A percentile compares a stretch with the other conserved stretches of the same genome.
phyloP scores from a whole-genome alignment of 2,329 filamentous ascomycete genomes.

The Sclerotinia subarctica region DNA sequence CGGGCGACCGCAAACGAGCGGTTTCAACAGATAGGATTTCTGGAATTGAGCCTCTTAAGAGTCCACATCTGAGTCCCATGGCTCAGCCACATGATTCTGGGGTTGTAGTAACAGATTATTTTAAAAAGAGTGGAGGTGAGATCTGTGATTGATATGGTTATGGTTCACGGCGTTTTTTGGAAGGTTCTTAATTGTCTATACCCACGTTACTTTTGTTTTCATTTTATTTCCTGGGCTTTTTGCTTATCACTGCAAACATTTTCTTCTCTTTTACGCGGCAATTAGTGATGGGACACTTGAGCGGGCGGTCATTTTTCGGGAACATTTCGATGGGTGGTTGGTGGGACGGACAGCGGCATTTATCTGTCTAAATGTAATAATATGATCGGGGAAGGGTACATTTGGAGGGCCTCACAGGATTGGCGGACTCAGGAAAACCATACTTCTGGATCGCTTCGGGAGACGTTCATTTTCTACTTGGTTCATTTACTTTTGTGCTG shows the following conservation, averaged over 20 bases:
- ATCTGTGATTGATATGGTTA: slow-evolving; percentile 9
- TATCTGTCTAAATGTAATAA: slow-evolving; percentile 14
- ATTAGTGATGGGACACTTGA: neutral
- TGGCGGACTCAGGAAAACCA: slow-evolving; percentile 10
- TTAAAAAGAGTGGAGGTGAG: slow-evolving; percentile 13
- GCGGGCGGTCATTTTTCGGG: slow-evolving; percentile 2
- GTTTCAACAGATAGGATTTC: slow-evolving; percentile 7
- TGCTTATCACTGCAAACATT: neutral
- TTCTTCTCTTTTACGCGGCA: slow-evolving; percentile 4
- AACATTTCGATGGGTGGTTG: slow-evolving; percentile 1
- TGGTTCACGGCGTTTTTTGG: slow-evolving; percentile 12
- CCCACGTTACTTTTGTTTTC: slow-evolving; percentile 20
- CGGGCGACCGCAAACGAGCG: slow-evolving; percentile 43
- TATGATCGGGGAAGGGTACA: slow-evolving; percentile 9
- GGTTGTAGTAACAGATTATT: slow-evolving; percentile 14
- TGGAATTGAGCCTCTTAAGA: slow-evolving; percentile 16
- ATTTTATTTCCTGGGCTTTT: slow-evolving; percentile 7
- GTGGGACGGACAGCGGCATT: slow-evolving; percentile 10
- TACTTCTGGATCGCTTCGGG: slow-evolving; percentile 7
- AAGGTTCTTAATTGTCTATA: slow-evolving; percentile 22
- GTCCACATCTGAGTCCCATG: neutral
- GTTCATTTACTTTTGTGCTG: slow-evolving; percentile 9
- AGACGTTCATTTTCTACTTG: slow-evolving; percentile 3
- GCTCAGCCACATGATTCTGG: slow-evolving; percentile 17
- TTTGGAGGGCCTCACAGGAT: slow-evolving; percentile 11